These are phyloP conservation scores for Carpinus fangiana DNA, from an alignment of 306 rosid species.

Conservation along the genomic window DNA sequence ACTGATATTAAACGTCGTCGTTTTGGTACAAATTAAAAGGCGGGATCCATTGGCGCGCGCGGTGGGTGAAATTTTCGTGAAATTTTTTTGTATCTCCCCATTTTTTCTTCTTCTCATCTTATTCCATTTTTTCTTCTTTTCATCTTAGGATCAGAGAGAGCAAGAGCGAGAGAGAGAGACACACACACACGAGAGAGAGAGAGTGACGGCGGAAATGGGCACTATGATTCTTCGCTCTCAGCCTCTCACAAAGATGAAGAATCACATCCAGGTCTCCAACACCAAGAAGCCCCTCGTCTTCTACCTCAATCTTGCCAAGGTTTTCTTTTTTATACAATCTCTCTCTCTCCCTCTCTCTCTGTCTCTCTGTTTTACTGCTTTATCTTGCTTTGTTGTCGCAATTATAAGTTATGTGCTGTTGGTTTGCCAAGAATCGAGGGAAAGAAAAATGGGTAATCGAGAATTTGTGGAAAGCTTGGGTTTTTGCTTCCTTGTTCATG, in stretches of 20 bases:
- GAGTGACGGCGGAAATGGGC: too few relatives aligned
- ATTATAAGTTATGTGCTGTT: not conserved
- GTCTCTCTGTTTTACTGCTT: not conserved
- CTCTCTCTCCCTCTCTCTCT: not conserved
- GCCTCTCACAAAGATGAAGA: constrained; percentile 23
- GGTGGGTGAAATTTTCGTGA: too few relatives aligned
- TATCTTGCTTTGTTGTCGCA: not conserved
- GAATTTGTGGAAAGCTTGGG: not conserved
- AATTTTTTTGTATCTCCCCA: too few relatives aligned
- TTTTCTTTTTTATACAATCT: constrained; percentile 5
- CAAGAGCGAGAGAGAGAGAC: too few relatives aligned
- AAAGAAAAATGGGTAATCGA: not conserved
- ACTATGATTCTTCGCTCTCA: too few relatives aligned
- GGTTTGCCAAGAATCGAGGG: constrained; percentile 1
- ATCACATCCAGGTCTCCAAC: constrained; percentile 63
- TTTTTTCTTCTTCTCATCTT: too few relatives aligned
- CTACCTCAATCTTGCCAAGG: constrained; percentile 81
- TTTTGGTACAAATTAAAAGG: too few relatives aligned
- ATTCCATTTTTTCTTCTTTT: too few relatives aligned
- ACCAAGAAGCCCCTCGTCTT: constrained; percentile 65
- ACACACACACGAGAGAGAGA: too few relatives aligned
- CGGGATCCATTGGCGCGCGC: too few relatives aligned
- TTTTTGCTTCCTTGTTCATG: not conserved
- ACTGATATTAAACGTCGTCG: too few relatives aligned
- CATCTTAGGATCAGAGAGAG: too few relatives aligned